Base-by-base conservation (phyloP, 192 early-diverging fungal species). In the Podila verticillata region DNA sequence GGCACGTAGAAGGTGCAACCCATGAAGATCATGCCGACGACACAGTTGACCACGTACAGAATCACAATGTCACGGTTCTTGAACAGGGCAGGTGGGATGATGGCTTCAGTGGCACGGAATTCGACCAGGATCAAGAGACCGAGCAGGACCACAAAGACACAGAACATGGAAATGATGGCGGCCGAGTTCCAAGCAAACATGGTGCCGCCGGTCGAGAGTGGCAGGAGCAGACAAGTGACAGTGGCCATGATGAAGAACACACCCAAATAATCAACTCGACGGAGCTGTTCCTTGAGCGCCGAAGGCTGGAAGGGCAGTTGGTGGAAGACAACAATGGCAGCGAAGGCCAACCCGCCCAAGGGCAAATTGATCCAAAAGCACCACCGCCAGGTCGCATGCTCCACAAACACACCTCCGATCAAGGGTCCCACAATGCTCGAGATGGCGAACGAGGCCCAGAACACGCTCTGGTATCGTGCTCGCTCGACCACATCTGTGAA, bases 321-420 rank as follows among this genome's bases (percentile, higher is more conserved):
- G 73, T 91, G 87, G 29, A 85, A 83, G 62, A 85, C 69, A 57
- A 81, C 68, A 39, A 90, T 86, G 4, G 92, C 65, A 0, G 83
- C 48, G 51, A 93, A 36, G 6, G 92, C 86, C 12, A 92, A 19
- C 3, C 78, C 85, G 15, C 94, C 93, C 65, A 96, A 78, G 26
- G 96, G 96, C 8, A 97, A 63, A 63, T 95, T 96, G 74, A 95
- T 90, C 82, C 87, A 96, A 73, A 96, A 96, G 68, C 89, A 93
- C 84, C 88, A 91, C 62, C 91, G 73, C 92, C 92, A 92, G 49
- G 83, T 86, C 10, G 84, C 65, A 3, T 73, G 63, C 36, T 98
- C 93, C 28, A 91, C 92, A 36, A 98, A 92, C 12, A 88, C 71
- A 47, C 97, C 97, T 59, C 97, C 97, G 19, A 96, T 47, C n/a